Evolutionary conservation across 1,284 basidiomycete genomes (phyloP).

Genomic region (Ceratorhiza oryzae-sativae): DNA sequence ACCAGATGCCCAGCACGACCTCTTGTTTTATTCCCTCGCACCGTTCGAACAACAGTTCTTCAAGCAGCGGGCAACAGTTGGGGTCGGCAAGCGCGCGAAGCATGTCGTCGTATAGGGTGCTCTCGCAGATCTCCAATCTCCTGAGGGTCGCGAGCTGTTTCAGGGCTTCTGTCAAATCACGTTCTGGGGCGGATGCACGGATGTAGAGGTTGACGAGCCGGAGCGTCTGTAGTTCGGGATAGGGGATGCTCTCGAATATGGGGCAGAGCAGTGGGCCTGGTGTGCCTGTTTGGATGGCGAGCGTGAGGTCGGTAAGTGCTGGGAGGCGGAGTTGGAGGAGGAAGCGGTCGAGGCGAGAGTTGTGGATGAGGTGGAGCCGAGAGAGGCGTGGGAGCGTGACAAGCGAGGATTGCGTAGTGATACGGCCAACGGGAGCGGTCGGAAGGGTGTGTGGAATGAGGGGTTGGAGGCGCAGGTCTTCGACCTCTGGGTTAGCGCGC

Average conservation of each 20-base stretch:
- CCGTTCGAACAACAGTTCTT: slow-evolving; percentile 27
- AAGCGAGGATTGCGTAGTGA: not conserved
- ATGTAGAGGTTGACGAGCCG: slow-evolving; percentile 21
- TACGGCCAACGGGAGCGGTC: not conserved
- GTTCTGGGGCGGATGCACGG: not conserved
- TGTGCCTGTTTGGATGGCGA: slow-evolving; percentile 8
- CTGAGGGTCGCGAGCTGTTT: slow-evolving; percentile 10
- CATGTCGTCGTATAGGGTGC: slow-evolving; percentile 22
- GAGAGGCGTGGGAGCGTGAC: slow-evolving; percentile 25
- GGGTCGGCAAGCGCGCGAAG: slow-evolving; percentile 25
- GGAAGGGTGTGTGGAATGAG: slow-evolving; percentile 17
- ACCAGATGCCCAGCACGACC: slow-evolving; percentile 19
- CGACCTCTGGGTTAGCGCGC: slow-evolving; percentile 25
- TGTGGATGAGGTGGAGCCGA: slow-evolving; percentile 29
- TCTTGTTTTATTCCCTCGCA: slow-evolving; percentile 24
- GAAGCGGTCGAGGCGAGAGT: slow-evolving; percentile 25
- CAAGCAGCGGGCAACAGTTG: slow-evolving; percentile 16
- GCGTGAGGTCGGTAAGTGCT: slow-evolving; percentile 21
- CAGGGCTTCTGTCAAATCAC: slow-evolving; percentile 7
- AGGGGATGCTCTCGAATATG: slow-evolving; percentile 23
- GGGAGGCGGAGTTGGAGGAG: slow-evolving; percentile 10
- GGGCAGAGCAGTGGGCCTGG: not conserved
- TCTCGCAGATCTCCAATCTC: slow-evolving; percentile 14
- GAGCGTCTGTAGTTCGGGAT: slow-evolving; percentile 24
- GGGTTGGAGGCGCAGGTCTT: slow-evolving; percentile 27